phyloP scores from a whole-genome alignment of 495 filamentous ascomycete species.

The Aspergillus avenaceus region DNA sequence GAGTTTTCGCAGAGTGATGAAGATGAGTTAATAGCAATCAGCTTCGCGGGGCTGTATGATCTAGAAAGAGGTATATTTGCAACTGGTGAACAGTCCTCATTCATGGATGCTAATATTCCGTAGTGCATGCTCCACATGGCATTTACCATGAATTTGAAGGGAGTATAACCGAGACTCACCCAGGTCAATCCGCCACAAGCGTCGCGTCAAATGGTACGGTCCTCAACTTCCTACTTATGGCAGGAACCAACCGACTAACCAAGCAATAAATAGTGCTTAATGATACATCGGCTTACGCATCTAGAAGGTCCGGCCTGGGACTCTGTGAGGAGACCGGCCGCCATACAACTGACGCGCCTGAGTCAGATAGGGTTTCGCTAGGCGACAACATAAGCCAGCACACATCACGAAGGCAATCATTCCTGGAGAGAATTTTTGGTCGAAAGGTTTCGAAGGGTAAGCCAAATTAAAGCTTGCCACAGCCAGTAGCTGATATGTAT shows the following conservation, averaged over 20 bases:
- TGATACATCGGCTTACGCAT: slow-evolving; percentile 3
- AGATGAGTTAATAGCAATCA: slow-evolving; percentile 28
- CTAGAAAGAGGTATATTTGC: slow-evolving; percentile 21
- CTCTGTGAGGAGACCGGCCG: slow-evolving; percentile 18
- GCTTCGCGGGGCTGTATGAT: slow-evolving; percentile 28
- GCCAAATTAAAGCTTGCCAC: neutral
- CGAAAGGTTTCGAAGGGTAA: slow-evolving; percentile 20
- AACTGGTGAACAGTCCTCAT: neutral
- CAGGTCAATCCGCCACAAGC: slow-evolving; percentile 8
- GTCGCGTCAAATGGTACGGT: slow-evolving; percentile 17
- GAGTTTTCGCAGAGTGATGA: slow-evolving; percentile 26
- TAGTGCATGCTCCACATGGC: slow-evolving; percentile 28
- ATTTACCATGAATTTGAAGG: slow-evolving; percentile 18
- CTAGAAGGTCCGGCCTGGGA: slow-evolving; percentile 1
- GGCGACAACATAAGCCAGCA: neutral
- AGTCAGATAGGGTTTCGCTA: slow-evolving; percentile 10
- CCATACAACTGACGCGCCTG: neutral
- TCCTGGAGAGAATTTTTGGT: slow-evolving; percentile 22
- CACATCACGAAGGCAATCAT: slow-evolving; percentile 12
- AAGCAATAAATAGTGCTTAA: neutral
- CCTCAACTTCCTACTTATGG: neutral
- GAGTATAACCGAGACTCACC: neutral
- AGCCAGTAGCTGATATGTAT: neutral
- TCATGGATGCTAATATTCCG: neutral
- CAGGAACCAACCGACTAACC: neutral